These are phyloP conservation scores for Thermothielavioides terrestris DNA, from an alignment of 495 filamentous ascomycete species.

Conservation along the genomic window DNA sequence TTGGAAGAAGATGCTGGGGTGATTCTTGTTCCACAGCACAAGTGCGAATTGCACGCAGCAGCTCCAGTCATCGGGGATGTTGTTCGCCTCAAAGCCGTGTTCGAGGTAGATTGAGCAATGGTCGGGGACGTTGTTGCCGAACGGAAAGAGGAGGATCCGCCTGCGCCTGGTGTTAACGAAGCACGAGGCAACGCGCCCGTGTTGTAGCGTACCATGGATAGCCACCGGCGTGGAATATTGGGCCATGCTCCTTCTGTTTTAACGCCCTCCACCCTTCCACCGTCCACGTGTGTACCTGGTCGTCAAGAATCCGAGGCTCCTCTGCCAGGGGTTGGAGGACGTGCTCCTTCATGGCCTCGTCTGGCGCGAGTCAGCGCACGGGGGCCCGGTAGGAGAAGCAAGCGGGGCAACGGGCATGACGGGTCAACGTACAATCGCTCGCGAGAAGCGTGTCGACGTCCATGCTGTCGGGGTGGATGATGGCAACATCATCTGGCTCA, in stretches of 20 bases:
- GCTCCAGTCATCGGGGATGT: constrained; percentile 77
- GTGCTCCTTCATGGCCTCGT: constrained; percentile 72
- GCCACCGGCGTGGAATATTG: constrained; percentile 75
- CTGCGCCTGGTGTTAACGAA: constrained; percentile 28
- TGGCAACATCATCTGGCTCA: constrained; percentile 77
- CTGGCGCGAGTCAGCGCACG: constrained; percentile 39
- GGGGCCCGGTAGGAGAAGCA: not conserved
- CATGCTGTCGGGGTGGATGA: constrained; percentile 61
- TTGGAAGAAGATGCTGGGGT: constrained; percentile 64
- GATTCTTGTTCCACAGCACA: constrained; percentile 87
- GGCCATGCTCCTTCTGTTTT: constrained; percentile 73
- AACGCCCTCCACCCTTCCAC: constrained; percentile 72
- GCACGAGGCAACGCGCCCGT: too few species aligned
- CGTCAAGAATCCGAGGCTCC: constrained; percentile 65
- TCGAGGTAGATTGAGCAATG: constrained; percentile 93
- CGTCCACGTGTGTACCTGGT: constrained; percentile 71
- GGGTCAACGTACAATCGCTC: constrained; percentile 54
- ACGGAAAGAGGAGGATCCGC: constrained; percentile 92
- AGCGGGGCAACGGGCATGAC: constrained; percentile 1
- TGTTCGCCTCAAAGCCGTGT: constrained; percentile 65
- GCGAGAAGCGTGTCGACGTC: constrained; percentile 40
- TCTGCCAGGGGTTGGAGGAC: constrained; percentile 55
- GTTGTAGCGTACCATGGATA: constrained; percentile 60
- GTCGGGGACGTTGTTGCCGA: constrained; percentile 77
- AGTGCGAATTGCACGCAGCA: constrained; percentile 93